Conservation (phyloP, 2,329 filamentous ascomycete genomes). For the Dothidotthia symphoricarpi region DNA sequence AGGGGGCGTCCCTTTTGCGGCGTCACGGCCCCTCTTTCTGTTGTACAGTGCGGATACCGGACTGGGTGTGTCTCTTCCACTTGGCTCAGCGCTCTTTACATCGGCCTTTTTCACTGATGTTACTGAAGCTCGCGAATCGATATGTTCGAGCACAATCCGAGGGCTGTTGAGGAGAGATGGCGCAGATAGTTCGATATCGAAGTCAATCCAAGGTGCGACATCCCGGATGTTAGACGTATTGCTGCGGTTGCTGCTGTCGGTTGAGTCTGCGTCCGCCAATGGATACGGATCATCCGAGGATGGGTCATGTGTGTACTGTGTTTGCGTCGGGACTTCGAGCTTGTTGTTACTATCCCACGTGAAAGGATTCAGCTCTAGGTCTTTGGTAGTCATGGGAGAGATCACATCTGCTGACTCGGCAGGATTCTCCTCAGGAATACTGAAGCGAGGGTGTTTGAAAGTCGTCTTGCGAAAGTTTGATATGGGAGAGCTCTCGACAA, state of each 20-base stretch:
- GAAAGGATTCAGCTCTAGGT: slow-evolving; percentile 4
- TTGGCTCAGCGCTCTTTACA: too few relatives aligned
- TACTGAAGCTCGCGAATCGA: neutral
- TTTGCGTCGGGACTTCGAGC: slow-evolving; percentile 1
- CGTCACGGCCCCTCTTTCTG: neutral
- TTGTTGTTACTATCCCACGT: neutral
- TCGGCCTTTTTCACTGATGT: too few relatives aligned
- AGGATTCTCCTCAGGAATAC: slow-evolving; percentile 3
- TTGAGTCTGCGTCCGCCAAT: too few relatives aligned
- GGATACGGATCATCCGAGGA: neutral
- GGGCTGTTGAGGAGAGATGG: neutral
- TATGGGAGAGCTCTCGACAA: slow-evolving; percentile 1
- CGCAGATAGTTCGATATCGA: slow-evolving; percentile 4
- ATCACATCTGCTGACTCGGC: slow-evolving; percentile 1
- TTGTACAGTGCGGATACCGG: neutral
- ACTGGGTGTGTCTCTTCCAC: too few relatives aligned
- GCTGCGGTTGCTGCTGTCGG: too few relatives aligned
- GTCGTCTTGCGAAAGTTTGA: slow-evolving; percentile 4
- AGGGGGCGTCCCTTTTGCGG: too few relatives aligned
- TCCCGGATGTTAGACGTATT: slow-evolving; percentile 9
- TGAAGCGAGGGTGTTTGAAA: slow-evolving; percentile 12
- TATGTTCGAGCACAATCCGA: slow-evolving; percentile 1
- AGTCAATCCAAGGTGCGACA: slow-evolving; percentile 27
- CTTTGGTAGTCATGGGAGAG: slow-evolving; percentile 12
- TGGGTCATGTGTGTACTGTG: neutral